phyloP scores from a whole-genome alignment of 169 alveolate genomes.

The Plasmodium malariae region DNA sequence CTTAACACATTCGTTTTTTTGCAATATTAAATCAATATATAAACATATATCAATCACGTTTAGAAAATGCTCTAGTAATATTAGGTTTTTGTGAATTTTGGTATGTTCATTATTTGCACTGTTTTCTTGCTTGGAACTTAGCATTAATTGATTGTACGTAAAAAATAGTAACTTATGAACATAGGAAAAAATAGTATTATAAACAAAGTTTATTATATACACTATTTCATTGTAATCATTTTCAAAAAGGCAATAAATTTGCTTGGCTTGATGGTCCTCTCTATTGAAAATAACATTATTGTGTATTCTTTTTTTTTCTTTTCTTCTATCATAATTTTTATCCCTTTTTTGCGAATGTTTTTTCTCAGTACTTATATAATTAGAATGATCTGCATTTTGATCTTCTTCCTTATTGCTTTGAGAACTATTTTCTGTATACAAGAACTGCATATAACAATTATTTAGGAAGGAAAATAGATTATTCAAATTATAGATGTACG shows the following conservation, averaged over 20 bases:
- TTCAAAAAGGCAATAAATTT: slow-evolving; percentile 30
- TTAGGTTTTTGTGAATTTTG: slow-evolving; percentile 23
- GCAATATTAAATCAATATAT: slow-evolving; percentile 35
- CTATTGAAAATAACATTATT: background rate
- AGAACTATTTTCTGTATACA: slow-evolving; percentile 10
- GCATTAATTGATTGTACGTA: slow-evolving; percentile 7
- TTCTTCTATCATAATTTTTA: too few species aligned
- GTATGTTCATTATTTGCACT: background rate
- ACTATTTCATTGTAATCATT: slow-evolving; percentile 23
- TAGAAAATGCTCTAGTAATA: slow-evolving; percentile 40
- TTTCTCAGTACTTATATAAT: background rate
- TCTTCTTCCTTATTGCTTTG: background rate
- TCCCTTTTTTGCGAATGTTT: too few species aligned
- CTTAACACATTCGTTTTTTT: slow-evolving; percentile 9
- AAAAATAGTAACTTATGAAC: slow-evolving; percentile 39
- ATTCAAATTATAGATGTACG: slow-evolving; percentile 48
- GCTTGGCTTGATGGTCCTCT: background rate
- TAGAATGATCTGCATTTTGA: background rate
- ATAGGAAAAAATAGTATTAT: slow-evolving; percentile 25
- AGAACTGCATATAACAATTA: slow-evolving; percentile 35
- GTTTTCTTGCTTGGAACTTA: background rate
- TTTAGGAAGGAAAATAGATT: slow-evolving; percentile 41
- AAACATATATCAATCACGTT: slow-evolving; percentile 40
- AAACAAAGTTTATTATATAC: slow-evolving; percentile 29
- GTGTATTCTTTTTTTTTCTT: background rate